Evolutionary conservation across 2,329 filamentous ascomycete species (phyloP), one percentile per base, ranked within the genome.

Genomic region (Paradendryphiella salina): DNA sequence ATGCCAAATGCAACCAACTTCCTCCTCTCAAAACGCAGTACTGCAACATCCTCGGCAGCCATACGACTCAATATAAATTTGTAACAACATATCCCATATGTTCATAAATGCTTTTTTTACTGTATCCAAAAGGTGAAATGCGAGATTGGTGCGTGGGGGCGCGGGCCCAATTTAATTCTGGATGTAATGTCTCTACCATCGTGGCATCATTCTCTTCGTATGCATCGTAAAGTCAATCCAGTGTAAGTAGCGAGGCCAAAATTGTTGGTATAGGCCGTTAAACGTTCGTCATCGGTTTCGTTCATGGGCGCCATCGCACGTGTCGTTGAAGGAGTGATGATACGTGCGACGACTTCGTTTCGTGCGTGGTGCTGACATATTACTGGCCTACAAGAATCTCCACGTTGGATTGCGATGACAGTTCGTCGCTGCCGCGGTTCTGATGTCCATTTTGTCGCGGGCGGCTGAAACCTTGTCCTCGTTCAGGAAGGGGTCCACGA

Each of bases 301-400:
- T 69, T 60, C 52, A 57, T 57, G 63, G 57, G 39, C 60, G 56
- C 57, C 59, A 57, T 57, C 59, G 59, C 63, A 57, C 50, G 59
- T 51, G 44, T 57, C 52, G 49, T 60, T 52, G 49, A 62, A 56
- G 57, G 50, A 65, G 60, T 59, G 63, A 57, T 50, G 49, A 55
- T 57, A 60, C 48, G 56, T 58, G 50, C 50, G 53, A 56, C 54
- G 54, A 50, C 51, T 58, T 51, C 40, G 54, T 60, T 49, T 56
- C 37, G 48, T 47, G 45, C 28, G 46, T 44, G 39, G 38, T 50
- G 48, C 34, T 46, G 38, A 53, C 48, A 39, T 45, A 70, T 60
- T 54, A 71, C 73, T 82, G 83, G 76, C 85, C 83, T 63, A 85
- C 83, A 63, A 85, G 83, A 67, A 85, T 84, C 69, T 85, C 82